A percentile compares a stretch with the other conserved stretches of the same genome.
Evolutionary conservation across 768 basidiomycete genomes (phyloP).

Genomic region (Mrakia gelida): DNA sequence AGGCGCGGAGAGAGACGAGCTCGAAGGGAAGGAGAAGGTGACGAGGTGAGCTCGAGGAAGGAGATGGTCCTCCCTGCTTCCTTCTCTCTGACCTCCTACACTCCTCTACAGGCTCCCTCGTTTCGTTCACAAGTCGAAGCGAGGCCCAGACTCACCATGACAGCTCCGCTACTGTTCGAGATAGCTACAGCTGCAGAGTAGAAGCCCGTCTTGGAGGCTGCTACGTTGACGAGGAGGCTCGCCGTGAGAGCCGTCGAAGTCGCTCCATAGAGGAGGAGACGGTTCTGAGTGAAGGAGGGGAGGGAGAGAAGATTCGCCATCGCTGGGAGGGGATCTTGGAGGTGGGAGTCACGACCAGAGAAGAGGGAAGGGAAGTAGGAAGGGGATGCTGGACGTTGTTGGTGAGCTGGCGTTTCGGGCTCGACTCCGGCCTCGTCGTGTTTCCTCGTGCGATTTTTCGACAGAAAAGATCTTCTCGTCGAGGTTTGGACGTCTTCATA

Average conservation of each 20-base stretch:
- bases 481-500: no score
- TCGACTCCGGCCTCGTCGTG: no score
- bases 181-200: slow-evolving; percentile 89
- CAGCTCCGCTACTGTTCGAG: slow-evolving; percentile 87
- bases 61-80: not conserved
- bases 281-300: slow-evolving; percentile 8
- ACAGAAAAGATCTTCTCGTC: no score
- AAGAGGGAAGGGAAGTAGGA: not conserved
- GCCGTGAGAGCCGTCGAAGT: slow-evolving; percentile 53
- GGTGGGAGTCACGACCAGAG: not conserved
- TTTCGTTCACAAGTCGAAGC: not conserved
- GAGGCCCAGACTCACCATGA: slow-evolving; percentile 59
- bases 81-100: not conserved
- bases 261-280: slow-evolving; percentile 15
- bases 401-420: not conserved
- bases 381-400: not conserved
- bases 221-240: slow-evolving; percentile 70
- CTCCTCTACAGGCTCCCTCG: no score
- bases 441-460: no score
- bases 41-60: not conserved
- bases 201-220: slow-evolving; percentile 81
- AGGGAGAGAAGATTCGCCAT: slow-evolving; percentile 8
- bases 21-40: slow-evolving; percentile 22
- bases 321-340: not conserved
- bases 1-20: not conserved